Conservation (phyloP, 176 grass and related monocot genomes). For the Leersia perrieri region DNA sequence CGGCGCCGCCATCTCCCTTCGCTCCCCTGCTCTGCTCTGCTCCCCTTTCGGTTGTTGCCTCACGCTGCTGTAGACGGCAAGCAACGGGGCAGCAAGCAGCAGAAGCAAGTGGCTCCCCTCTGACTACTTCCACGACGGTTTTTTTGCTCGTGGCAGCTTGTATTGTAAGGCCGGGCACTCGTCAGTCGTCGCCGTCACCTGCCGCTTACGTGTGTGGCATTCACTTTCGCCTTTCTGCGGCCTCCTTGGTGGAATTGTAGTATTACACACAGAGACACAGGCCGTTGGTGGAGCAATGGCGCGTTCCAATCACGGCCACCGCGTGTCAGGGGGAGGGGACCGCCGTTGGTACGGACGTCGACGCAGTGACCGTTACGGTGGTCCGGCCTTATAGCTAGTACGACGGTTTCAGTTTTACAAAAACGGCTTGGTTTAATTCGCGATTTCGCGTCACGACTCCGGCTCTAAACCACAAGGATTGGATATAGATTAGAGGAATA, state of each 20-base stretch:
- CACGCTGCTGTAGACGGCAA: not conserved
- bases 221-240: not conserved
- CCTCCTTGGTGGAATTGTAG: no score
- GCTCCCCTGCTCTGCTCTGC: not conserved
- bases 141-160: slow-evolving; percentile 17
- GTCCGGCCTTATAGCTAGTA: not conserved
- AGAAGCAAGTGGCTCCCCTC: not conserved
- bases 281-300: not conserved
- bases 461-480: not conserved
- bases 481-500: no score
- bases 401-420: not conserved
- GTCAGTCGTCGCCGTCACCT: not conserved
- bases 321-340: not conserved
- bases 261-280: no score
- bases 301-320: not conserved
- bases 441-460: not conserved
- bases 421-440: not conserved
- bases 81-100: not conserved
- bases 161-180: not conserved
- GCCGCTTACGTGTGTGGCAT: not conserved
- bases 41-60: not conserved
- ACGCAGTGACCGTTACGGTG: slow-evolving; percentile 11
- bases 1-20: not conserved
- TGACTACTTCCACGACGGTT: no score
- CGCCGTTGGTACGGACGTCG: not conserved